phyloP scores from a whole-genome alignment of 2,329 filamentous ascomycete species.

The Talaromyces amestolkiae region DNA sequence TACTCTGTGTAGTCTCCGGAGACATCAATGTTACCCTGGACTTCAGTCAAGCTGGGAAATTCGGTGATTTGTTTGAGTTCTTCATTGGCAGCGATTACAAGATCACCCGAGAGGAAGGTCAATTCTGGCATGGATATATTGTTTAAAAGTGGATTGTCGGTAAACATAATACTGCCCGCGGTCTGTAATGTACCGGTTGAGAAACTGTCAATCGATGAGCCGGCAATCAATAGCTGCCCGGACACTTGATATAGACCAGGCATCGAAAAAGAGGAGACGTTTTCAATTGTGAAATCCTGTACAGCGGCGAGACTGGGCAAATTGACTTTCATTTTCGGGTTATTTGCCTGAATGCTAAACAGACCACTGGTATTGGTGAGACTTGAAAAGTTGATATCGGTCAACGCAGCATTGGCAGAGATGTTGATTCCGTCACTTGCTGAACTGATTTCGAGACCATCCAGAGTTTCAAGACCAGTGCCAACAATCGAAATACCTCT shows the following conservation, averaged over 20 bases:
- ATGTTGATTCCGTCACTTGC: not conserved
- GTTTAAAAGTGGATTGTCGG: not conserved
- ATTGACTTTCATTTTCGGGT: not conserved
- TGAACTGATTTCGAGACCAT: not conserved
- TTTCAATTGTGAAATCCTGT: not conserved
- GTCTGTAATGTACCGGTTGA: not conserved
- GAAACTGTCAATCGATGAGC: not conserved
- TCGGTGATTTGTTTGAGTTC: not conserved
- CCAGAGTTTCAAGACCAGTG: not conserved
- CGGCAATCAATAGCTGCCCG: not conserved
- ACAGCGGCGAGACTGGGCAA: not conserved
- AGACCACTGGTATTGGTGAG: not conserved
- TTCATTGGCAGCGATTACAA: not conserved
- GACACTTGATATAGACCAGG: not conserved
- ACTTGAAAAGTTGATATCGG: not conserved
- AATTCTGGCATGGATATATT: not conserved
- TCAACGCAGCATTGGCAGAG: not conserved
- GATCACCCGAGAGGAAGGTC: not conserved
- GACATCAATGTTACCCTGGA: not conserved
- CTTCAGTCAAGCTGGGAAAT: not conserved
- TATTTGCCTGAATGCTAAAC: not conserved
- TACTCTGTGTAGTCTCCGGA: not conserved
- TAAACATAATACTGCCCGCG: not conserved
- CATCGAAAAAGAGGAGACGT: not conserved
- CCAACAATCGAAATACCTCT: not conserved